Evolutionary conservation across 1,139 yeast genomes (phyloP), one percentile per base, ranked within the genome.

Genomic region (Magnusiomyces ingens): DNA sequence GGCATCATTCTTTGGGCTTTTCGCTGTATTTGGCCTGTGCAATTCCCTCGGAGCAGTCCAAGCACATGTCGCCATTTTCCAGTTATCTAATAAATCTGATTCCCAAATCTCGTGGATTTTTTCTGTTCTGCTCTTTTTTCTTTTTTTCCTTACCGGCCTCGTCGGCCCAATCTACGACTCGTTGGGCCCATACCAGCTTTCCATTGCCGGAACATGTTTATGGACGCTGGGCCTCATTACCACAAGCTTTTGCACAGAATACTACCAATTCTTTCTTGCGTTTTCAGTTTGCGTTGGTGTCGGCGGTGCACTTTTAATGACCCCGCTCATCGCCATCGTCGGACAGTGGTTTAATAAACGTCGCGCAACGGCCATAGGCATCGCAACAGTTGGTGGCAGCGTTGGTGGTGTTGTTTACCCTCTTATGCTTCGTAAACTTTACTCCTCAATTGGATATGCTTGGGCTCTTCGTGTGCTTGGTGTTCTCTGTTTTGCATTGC

Each of bases 21-120:
- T 79, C 11, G 79, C 83, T 2, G 79, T 75, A 19, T 82, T 84
- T 64, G 94, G 94, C 2, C 67, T 84, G 29, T 74, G 83, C 62
- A 85, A 85, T 62, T 73, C 87, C 0, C 68, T 81, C 35, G 93
- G 93, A 56, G 89, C 88, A 0, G 75, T 84, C 50, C 85, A 84
- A 66, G 78, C 87, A 0, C 83, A 84, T 60, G 75, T 85, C n/a
- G 72, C 83, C 2, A 67, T 71, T 11, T 77, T 83, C 62, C 85
- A 81, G 61, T 69, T 84, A 49, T 67, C 71, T 2, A 57, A 71
- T 40, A 73, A 73, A 10, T 66, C 73, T 12, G 69, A 80, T 2
- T 74, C 83, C 1, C 72, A 76, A 12, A 76, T 81, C 2, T 80
- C 86, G 4, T 84, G 90, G 91, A 77, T 84, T 42, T 82, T 84